Percentiles rank a stretch among this genome's conserved stretches.
Evolutionary conservation across 140 eudicot genomes (phyloP).

Genomic region (Bidens hawaiensis): DNA sequence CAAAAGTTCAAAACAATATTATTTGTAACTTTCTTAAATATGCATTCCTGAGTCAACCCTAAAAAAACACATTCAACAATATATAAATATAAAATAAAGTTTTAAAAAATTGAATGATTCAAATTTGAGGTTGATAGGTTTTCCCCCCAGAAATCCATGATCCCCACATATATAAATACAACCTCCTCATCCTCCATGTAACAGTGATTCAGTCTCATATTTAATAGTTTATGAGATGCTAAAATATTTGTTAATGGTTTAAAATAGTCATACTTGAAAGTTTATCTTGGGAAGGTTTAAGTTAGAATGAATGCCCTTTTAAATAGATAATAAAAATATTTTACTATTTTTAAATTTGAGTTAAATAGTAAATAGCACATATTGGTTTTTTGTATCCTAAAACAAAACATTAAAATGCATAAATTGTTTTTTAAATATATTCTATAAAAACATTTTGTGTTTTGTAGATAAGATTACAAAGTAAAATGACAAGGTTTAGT

Average conservation of each 20-base stretch:
- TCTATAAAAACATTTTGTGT: neutral
- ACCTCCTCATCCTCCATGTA: constrained; percentile 30
- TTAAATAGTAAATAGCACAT: no score
- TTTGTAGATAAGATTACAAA: neutral
- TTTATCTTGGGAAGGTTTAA: neutral
- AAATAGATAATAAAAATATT: neutral
- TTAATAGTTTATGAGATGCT: neutral
- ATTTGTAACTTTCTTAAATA: no score
- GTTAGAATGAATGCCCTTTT: neutral
- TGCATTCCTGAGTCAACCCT: neutral
- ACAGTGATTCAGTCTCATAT: constrained; percentile 28
- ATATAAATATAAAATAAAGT: neutral
- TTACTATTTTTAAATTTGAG: no score
- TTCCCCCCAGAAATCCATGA: constrained; percentile 32
- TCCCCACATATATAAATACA: constrained; percentile 39
- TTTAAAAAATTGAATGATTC: constrained; percentile 12
- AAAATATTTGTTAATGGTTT: neutral
- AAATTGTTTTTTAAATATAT: neutral
- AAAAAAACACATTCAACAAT: no score
- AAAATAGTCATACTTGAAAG: neutral
- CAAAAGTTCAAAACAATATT: no score
- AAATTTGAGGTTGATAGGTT: constrained; percentile 24
- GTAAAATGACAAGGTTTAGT: neutral
- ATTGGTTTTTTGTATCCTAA: no score
- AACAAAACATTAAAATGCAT: no score